Conservation (phyloP, 257 asterid species). For the Penstemon newberryi region DNA sequence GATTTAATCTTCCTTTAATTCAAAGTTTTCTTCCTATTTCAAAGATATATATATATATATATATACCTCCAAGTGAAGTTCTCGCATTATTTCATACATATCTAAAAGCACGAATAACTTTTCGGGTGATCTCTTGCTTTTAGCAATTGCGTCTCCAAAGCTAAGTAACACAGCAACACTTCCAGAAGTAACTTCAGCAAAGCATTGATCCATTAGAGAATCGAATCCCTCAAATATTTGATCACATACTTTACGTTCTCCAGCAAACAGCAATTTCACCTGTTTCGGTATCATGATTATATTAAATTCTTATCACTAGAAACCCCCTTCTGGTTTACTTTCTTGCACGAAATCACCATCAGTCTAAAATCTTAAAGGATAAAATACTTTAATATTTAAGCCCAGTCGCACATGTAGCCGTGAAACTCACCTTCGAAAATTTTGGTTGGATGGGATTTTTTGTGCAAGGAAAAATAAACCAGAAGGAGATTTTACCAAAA, state of each 20-base stretch:
- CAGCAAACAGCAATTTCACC: slow-evolving; percentile 94
- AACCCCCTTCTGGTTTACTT: no score
- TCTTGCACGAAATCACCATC: no score
- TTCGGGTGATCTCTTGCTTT: slow-evolving; percentile 98
- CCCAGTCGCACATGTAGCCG: no score
- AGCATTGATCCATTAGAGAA: slow-evolving; percentile 84
- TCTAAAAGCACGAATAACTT: slow-evolving; percentile 94
- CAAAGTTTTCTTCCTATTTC: neutral
- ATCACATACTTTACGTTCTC: slow-evolving; percentile 96
- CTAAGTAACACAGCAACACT: slow-evolving; percentile 93
- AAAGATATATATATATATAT: no score
- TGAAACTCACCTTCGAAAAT: no score
- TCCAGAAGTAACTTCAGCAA: slow-evolving; percentile 87
- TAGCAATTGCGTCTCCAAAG: slow-evolving; percentile 99
- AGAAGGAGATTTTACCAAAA: no score
- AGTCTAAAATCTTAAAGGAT: no score
- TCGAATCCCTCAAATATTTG: slow-evolving; percentile 87
- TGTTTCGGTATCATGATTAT: slow-evolving; percentile 41
- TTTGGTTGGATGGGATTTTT: no score
- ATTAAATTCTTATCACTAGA: slow-evolving; percentile 6
- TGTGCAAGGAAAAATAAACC: no score
- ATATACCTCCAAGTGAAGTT: slow-evolving; percentile 85
- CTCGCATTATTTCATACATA: slow-evolving; percentile 99
- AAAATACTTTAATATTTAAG: no score
- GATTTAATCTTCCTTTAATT: neutral